These are phyloP conservation scores for Ceratocystis cubensis DNA, from an alignment of 2,329 filamentous ascomycete genomes.

Conservation along the genomic window DNA sequence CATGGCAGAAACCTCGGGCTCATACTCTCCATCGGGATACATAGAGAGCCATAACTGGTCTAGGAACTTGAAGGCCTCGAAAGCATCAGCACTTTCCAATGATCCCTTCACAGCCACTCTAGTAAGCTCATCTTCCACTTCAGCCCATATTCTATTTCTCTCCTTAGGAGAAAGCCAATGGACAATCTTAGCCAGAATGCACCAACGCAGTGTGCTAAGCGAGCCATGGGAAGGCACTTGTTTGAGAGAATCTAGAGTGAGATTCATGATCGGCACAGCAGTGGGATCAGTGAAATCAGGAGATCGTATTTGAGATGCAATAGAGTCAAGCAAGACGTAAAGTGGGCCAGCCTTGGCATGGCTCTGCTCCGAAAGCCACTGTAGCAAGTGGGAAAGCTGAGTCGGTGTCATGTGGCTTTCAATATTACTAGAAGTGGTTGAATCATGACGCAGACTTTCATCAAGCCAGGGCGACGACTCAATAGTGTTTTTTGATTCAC, in stretches of 20 bases:
- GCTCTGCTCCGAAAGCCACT: slow-evolving; percentile 32
- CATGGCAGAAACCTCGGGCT: slow-evolving; percentile 27
- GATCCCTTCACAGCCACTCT: slow-evolving; percentile 28
- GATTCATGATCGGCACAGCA: slow-evolving; percentile 30
- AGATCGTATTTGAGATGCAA: slow-evolving; percentile 33
- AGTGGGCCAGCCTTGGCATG: slow-evolving; percentile 27
- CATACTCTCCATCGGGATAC: slow-evolving; percentile 29
- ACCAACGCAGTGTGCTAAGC: slow-evolving; percentile 32
- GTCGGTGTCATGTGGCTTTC: slow-evolving; percentile 35
- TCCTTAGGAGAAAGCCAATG: slow-evolving; percentile 29
- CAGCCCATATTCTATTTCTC: slow-evolving; percentile 28
- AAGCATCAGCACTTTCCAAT: slow-evolving; percentile 29
- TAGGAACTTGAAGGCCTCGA: slow-evolving; percentile 33
- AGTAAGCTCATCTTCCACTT: slow-evolving; percentile 27
- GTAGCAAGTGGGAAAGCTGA: slow-evolving; percentile 34
- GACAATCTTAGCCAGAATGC: slow-evolving; percentile 29
- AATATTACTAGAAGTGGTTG: slow-evolving; percentile 24
- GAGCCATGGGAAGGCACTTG: slow-evolving; percentile 26
- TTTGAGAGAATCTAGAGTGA: slow-evolving; percentile 26
- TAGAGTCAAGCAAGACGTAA: slow-evolving; percentile 33
- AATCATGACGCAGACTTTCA: slow-evolving; percentile 18
- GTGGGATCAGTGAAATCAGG: slow-evolving; percentile 35
- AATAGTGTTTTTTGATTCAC: slow-evolving; percentile 26
- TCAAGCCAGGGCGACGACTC: slow-evolving; percentile 29
- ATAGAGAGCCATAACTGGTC: slow-evolving; percentile 31